These are phyloP conservation scores for Colletotrichum gloeosporioides DNA, from an alignment of 2,329 filamentous ascomycete genomes.

Conservation along the genomic window DNA sequence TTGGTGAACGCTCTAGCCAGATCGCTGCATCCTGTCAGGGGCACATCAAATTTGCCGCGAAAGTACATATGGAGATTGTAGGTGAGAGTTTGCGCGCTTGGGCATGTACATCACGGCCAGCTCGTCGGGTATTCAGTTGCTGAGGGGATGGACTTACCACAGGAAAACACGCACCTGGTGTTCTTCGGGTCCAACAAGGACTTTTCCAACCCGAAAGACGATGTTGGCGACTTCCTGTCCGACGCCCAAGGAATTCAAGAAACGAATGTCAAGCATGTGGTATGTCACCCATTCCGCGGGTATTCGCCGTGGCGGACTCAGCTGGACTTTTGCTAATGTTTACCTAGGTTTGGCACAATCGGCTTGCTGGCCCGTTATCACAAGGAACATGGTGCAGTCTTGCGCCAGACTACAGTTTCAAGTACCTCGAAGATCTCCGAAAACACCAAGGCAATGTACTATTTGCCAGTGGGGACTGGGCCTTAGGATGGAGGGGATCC, in stretches of 20 bases:
- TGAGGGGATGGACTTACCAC: slow-evolving; percentile 44
- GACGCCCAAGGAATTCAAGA: slow-evolving; percentile 38
- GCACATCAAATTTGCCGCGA: slow-evolving; percentile 24
- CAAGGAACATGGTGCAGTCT: slow-evolving; percentile 22
- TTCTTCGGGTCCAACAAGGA: slow-evolving; percentile 33
- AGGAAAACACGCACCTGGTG: slow-evolving; percentile 50
- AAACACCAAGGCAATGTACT: slow-evolving; percentile 28
- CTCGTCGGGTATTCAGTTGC: background rate
- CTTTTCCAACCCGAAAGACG: slow-evolving; percentile 19
- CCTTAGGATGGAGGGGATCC: slow-evolving; percentile 29
- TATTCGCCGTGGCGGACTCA: background rate
- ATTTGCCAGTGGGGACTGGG: slow-evolving; percentile 32
- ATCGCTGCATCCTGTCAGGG: slow-evolving; percentile 17
- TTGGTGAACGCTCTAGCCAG: background rate
- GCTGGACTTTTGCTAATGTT: background rate
- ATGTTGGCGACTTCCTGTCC: slow-evolving; percentile 45
- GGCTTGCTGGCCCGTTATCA: slow-evolving; percentile 28
- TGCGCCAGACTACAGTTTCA: slow-evolving; percentile 23
- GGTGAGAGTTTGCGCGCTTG: slow-evolving; percentile 6
- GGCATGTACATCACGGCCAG: background rate
- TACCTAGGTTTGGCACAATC: slow-evolving; percentile 17
- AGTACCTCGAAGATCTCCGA: slow-evolving; percentile 29
- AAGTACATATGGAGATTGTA: slow-evolving; percentile 22
- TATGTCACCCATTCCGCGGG: background rate
- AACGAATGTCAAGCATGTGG: slow-evolving; percentile 26